These are phyloP conservation scores for Phytomonas sp. DNA, from an alignment of 208 protist genomes.

Conservation along the genomic window DNA sequence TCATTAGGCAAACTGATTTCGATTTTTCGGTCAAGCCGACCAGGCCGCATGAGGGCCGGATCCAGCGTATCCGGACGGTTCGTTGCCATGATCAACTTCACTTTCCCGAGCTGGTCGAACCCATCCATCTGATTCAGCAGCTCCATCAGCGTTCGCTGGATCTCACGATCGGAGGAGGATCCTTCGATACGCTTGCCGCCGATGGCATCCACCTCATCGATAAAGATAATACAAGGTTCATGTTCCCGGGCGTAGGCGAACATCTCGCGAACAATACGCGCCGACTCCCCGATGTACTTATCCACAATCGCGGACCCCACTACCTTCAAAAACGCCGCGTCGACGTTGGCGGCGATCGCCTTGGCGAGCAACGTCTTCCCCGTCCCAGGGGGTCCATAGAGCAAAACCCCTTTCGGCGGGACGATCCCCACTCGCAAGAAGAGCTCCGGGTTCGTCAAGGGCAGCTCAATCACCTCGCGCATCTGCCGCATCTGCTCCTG, in stretches of 20 bases:
- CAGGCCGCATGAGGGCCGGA: conserved; percentile 96
- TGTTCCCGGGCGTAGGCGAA: conserved; percentile 97
- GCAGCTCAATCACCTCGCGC: conserved; percentile 98
- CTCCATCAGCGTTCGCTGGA: conserved; percentile 99
- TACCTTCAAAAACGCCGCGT: conserved; percentile 98
- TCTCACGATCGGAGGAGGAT: conserved; percentile 97
- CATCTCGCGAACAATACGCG: conserved; percentile 98
- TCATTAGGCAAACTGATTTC: conserved; percentile 99
- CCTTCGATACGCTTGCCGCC: conserved; percentile 98
- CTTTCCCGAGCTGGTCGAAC: conserved; percentile 96
- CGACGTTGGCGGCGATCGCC: conserved; percentile 97
- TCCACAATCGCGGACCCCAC: conserved; percentile 98
- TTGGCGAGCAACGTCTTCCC: conserved; percentile 96
- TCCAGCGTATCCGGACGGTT: conserved; percentile 96
- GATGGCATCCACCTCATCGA: conserved; percentile 99
- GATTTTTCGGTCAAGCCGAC: conserved; percentile 94
- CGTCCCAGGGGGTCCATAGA: conserved; percentile 98
- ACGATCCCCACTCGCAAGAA: conserved; percentile 99
- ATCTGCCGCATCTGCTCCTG: conserved; percentile 98
- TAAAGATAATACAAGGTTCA: conserved; percentile 99
- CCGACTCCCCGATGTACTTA: conserved; percentile 99
- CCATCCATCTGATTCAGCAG: conserved; percentile 99
- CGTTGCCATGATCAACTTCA: conserved; percentile 99
- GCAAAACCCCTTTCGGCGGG: conserved; percentile 98
- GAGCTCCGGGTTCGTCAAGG: conserved; percentile 98